A percentile compares a stretch with the other conserved stretches of the same genome.
Conservation (phyloP, 306 rosid genomes). For the Rosa lucieae region DNA sequence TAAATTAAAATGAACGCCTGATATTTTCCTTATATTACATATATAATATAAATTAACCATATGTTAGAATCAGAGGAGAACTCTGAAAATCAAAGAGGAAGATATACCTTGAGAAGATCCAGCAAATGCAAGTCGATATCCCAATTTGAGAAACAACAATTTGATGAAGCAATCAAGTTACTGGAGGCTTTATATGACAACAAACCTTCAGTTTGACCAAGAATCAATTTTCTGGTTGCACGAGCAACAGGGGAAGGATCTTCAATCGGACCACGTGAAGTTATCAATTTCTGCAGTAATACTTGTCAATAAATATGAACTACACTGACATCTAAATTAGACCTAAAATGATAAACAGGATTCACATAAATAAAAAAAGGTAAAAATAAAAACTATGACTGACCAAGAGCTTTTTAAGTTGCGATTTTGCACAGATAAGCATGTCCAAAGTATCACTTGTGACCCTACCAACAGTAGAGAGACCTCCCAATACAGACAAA, state of each 20-base stretch:
- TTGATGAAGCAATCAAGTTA: constrained; percentile 68
- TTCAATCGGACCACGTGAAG: constrained; percentile 82
- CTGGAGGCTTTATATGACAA: constrained; percentile 78
- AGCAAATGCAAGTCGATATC: constrained; percentile 77
- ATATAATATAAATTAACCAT: neutral
- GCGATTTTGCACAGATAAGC: constrained; percentile 67
- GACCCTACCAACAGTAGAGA: constrained; percentile 58
- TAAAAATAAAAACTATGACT: constrained; percentile 46
- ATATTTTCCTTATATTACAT: neutral
- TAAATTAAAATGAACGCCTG: neutral
- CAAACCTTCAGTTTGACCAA: constrained; percentile 75
- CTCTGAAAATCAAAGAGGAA: constrained; percentile 9
- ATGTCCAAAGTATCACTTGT: constrained; percentile 61
- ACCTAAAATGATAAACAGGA: constrained; percentile 5
- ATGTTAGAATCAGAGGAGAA: neutral
- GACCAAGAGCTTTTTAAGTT: constrained; percentile 84
- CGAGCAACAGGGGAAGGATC: constrained; percentile 86
- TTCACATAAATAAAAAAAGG: constrained; percentile 28
- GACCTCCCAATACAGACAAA: constrained; percentile 69
- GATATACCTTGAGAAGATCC: constrained; percentile 75
- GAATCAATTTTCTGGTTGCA: constrained; percentile 63
- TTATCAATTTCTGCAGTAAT: constrained; percentile 85
- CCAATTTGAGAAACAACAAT: constrained; percentile 75
- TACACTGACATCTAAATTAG: constrained; percentile 16
- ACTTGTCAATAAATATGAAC: constrained; percentile 49